Percentiles rank a stretch among this genome's conserved stretches.
Evolutionary conservation across 495 filamentous ascomycete genomes (phyloP).

Genomic region (Aspergillus sclerotioniger): DNA sequence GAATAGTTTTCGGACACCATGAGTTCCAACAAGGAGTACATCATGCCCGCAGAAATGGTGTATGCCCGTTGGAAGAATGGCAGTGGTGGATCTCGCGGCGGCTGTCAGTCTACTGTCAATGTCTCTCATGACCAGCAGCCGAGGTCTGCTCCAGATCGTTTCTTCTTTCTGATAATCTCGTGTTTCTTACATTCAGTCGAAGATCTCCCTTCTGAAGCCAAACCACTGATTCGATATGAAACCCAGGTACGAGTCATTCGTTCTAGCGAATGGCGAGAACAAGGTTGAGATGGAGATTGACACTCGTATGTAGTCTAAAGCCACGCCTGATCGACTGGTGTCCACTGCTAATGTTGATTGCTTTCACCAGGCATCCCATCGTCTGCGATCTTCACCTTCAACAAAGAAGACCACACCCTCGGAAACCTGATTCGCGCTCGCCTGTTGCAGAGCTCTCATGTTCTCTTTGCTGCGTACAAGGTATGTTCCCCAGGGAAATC

Average conservation of each 20-base stretch:
- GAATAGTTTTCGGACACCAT: neutral
- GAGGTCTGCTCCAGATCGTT: constrained; percentile 21
- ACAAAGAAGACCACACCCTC: constrained; percentile 96
- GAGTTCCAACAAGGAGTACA: constrained; percentile 13
- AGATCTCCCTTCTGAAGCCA: neutral
- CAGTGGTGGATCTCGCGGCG: constrained; percentile 12
- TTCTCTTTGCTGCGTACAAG: constrained; percentile 86
- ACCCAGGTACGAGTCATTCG: constrained; percentile 83
- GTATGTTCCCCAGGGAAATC: constrained; percentile 38
- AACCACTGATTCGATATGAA: constrained; percentile 17
- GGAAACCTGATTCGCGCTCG: constrained; percentile 83
- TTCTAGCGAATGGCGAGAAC: constrained; percentile 82
- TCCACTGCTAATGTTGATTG: constrained; percentile 11
- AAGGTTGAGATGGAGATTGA: constrained; percentile 85
- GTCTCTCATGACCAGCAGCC: constrained; percentile 25
- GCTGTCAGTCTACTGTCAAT: constrained; percentile 23
- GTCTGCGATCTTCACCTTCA: constrained; percentile 83
- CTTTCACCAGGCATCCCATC: constrained; percentile 66
- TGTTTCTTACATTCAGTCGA: constrained; percentile 3
- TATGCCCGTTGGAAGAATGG: constrained; percentile 17
- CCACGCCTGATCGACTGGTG: neutral
- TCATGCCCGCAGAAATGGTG: constrained; percentile 19
- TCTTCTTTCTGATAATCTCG: neutral
- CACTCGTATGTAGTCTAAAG: constrained; percentile 62
- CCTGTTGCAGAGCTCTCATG: constrained; percentile 73